phyloP scores from a whole-genome alignment of 1,139 yeast genomes.

The Pneumocystis jirovecii region DNA sequence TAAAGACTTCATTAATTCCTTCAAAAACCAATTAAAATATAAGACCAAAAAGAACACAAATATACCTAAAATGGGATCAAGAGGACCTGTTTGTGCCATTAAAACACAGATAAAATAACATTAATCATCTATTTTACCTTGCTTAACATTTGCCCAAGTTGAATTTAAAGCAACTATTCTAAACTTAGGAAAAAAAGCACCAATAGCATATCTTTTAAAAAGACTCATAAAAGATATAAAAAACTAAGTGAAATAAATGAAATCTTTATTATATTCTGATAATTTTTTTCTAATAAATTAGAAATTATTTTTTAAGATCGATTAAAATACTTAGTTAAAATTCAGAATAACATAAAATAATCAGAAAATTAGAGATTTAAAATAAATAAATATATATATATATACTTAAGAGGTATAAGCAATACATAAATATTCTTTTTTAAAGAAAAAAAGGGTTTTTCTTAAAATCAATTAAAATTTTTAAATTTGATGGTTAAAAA shows the following conservation, averaged over 20 bases:
- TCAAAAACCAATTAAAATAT: background rate
- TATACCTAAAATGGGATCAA: background rate
- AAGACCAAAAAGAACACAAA: background rate
- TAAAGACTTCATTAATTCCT: conserved; percentile 30
- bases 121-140: background rate
- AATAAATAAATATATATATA: too few species aligned
- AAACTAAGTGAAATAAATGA: background rate
- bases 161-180: background rate
- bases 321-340: too few species aligned
- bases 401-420: too few species aligned
- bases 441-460: background rate
- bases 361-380: too few species aligned
- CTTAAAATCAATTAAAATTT: background rate
- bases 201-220: background rate
- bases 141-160: background rate
- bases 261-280: too few species aligned
- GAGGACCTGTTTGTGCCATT: background rate
- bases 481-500: background rate
- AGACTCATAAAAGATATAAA: background rate
- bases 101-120: background rate
- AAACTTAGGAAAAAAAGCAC: background rate
- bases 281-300: background rate
- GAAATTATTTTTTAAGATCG: background rate
- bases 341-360: background rate
- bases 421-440: background rate